These are phyloP conservation scores for Pistacia vera DNA, from an alignment of 345 rosid species.

Conservation along the genomic window DNA sequence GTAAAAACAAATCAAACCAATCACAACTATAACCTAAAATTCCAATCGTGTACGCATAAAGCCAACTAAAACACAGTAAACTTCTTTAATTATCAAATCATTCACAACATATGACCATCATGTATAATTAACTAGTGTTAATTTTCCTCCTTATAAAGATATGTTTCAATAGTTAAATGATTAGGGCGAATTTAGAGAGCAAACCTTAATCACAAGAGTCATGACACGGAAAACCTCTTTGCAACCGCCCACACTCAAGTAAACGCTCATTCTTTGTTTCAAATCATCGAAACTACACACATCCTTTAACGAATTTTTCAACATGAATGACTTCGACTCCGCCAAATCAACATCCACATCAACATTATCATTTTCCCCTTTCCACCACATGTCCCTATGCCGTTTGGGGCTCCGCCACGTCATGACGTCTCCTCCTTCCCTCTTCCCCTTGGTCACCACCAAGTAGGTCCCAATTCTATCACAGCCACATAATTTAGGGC, in stretches of 20 bases:
- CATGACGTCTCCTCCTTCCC: slow-evolving; percentile 52
- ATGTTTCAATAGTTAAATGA: background rate
- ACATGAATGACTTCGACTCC: slow-evolving; percentile 35
- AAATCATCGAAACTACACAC: slow-evolving; percentile 94
- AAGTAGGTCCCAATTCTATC: slow-evolving; percentile 18
- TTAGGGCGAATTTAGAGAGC: slow-evolving; percentile 1
- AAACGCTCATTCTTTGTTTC: slow-evolving; percentile 64
- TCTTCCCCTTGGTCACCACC: slow-evolving; percentile 43
- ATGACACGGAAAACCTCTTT: slow-evolving; percentile 67
- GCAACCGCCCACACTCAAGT: slow-evolving; percentile 64
- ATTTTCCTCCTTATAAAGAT: too few species aligned
- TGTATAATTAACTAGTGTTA: background rate
- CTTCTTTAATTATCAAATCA: background rate
- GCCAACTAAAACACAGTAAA: background rate
- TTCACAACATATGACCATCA: background rate
- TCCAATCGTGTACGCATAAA: background rate
- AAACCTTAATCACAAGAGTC: slow-evolving; percentile 73
- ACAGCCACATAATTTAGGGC: slow-evolving; percentile 77
- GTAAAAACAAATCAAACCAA: slow-evolving; percentile 1
- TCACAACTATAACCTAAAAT: background rate
- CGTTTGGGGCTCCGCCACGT: slow-evolving; percentile 71
- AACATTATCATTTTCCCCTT: slow-evolving; percentile 27
- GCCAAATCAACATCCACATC: slow-evolving; percentile 33
- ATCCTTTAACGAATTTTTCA: slow-evolving; percentile 63
- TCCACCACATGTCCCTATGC: slow-evolving; percentile 55